Conservation (phyloP, 306 rosid genomes). For the Delonix regia region DNA sequence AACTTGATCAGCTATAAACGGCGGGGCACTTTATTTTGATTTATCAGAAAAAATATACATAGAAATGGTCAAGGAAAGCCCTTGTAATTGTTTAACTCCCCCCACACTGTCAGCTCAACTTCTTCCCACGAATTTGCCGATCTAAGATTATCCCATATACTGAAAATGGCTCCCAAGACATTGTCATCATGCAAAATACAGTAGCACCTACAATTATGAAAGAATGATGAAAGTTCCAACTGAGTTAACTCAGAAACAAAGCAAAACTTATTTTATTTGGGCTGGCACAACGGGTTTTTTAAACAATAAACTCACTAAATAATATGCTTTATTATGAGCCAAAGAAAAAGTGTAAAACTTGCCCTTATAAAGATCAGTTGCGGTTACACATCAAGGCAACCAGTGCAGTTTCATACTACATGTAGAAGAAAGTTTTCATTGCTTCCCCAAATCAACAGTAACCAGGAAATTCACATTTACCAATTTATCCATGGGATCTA, state of each 20-base stretch:
- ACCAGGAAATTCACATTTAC: conserved; percentile 15
- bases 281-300: conserved; percentile 7
- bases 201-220: conserved; percentile 70
- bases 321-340: neutral
- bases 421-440: conserved; percentile 6
- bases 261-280: conserved; percentile 9
- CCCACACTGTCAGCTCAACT: conserved; percentile 82
- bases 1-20: neutral
- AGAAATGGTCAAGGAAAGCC: conserved; percentile 58
- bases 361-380: neutral
- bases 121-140: conserved; percentile 88
- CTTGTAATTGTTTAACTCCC: conserved; percentile 71
- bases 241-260: neutral
- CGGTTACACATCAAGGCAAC: conserved; percentile 9
- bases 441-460: no score
- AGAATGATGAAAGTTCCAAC: conserved; percentile 34
- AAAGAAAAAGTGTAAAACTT: neutral
- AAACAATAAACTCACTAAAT: conserved; percentile 6
- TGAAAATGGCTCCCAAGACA: conserved; percentile 83
- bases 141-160: conserved; percentile 74
- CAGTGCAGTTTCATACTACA: neutral
- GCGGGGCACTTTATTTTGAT: conserved; percentile 10
- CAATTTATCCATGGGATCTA: conserved; percentile 6
- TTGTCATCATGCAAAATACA: conserved; percentile 88
- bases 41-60: conserved; percentile 21